Evolutionary conservation across 179 eudicot species (phyloP).

Genomic region (Corrigiola litoralis): DNA sequence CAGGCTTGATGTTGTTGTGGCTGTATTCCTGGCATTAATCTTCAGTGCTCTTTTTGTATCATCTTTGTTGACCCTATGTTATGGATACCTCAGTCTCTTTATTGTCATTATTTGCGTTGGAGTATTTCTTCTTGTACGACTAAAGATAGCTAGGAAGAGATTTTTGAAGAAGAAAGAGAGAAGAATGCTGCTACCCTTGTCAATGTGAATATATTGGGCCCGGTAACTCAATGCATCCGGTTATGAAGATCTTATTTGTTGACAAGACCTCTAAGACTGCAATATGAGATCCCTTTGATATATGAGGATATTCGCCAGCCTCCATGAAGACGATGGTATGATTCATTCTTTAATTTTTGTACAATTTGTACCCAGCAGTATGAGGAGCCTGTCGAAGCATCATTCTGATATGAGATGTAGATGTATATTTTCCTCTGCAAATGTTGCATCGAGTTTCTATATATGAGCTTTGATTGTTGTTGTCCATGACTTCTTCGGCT

Average conservation of each 20-base stretch:
- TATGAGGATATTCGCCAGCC: background rate
- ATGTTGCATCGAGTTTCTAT: background rate
- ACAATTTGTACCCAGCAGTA: background rate
- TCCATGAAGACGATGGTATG: conserved; percentile 7
- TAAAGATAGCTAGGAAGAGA: conserved; percentile 28
- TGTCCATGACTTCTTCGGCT: background rate
- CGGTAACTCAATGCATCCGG: background rate
- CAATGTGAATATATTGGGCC: conserved; percentile 26
- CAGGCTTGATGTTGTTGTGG: conserved; percentile 40
- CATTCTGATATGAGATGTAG: background rate
- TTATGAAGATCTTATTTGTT: background rate
- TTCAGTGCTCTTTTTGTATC: conserved; percentile 31
- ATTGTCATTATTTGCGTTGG: conserved; percentile 28
- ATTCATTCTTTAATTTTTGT: background rate
- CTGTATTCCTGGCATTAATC: conserved; percentile 34
- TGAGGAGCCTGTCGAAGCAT: background rate
- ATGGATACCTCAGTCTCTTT: conserved; percentile 34
- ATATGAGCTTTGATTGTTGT: background rate
- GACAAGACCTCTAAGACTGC: background rate
- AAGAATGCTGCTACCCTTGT: conserved; percentile 42
- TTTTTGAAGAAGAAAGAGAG: too few relatives aligned
- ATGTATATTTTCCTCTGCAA: background rate
- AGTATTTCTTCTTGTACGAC: conserved; percentile 29
- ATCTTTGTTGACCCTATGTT: conserved; percentile 34
- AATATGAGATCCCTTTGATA: background rate